Percentiles rank a stretch among this genome's conserved stretches.
Evolutionary conservation across 2,329 filamentous ascomycete genomes (phyloP).

Genomic region (Colletotrichum caudatum): DNA sequence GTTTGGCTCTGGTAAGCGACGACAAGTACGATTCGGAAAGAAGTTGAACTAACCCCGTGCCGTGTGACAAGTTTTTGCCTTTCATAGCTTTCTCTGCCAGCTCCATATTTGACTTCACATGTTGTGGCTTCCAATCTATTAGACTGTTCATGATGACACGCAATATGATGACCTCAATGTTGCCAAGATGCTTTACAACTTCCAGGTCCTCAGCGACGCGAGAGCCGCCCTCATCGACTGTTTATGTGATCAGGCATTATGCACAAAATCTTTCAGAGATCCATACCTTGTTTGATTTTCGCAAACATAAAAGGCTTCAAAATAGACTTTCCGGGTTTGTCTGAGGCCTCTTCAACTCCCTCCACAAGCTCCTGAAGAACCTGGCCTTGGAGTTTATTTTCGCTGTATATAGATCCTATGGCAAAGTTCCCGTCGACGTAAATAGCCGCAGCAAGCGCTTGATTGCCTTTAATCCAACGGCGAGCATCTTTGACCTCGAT

Average conservation of each 20-base stretch:
- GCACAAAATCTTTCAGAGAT: background rate
- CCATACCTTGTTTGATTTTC: background rate
- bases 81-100: constrained; percentile 15
- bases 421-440: constrained; percentile 9
- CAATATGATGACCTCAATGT: background rate
- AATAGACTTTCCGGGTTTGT: accelerated
- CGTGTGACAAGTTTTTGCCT: constrained; percentile 9
- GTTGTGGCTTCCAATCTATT: accelerated
- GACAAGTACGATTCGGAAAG: background rate
- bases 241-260: background rate
- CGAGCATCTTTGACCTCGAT: background rate
- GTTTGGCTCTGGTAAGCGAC: too few relatives aligned
- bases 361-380: accelerated
- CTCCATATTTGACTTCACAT: background rate
- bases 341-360: accelerated
- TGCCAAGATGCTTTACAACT: constrained; percentile 6
- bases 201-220: background rate
- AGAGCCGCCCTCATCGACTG: background rate
- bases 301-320: constrained; percentile 10
- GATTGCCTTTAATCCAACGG: background rate
- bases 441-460: accelerated
- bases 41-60: background rate
- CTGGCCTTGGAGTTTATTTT: accelerated
- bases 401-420: too few relatives aligned
- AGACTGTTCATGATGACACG: background rate